Base-by-base conservation (phyloP, 2,329 filamentous ascomycete genomes). In the Microcera coccophila region DNA sequence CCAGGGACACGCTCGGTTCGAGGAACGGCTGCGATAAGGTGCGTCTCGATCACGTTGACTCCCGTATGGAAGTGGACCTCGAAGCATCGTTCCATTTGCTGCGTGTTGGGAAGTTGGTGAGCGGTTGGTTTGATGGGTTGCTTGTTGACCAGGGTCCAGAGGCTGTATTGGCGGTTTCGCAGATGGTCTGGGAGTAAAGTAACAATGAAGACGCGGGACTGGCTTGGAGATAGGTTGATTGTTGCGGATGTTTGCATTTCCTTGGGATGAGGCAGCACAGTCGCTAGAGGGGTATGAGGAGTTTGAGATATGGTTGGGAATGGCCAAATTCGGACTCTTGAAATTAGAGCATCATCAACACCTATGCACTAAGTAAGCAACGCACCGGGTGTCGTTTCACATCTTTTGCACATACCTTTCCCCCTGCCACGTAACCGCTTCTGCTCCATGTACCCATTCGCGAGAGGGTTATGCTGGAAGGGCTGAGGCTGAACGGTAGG, bases 21-120 rank as follows among this genome's bases (percentile, higher is more conserved):
- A 1, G 77, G 79, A 33, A 87, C 74, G 5, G 83, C 82, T 1
- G 85, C 87, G 50, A 90, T 79, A 44, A 91, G 73, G 56, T 91
- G 85, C 7, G 94, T 75, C 55, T 90, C 85, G 38, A 95, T 77
- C 35, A 83, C 77, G 54, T 93, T 95, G 38, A 89, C 75, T 5
- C 88, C 89, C 2, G 78, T 76, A 19, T 79, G 75, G 20, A 95
- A 69, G 39, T 78, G 78, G 7, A 82, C 76, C 54, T 95, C 90
- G 55, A 89, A 95, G 1, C 85, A 69, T n/a, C 84, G 82, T 49
- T 80, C 80, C 45, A 74, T 72, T 36, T 66, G 73, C 53, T 75
- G 71, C 39, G 81, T 79, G 17, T 79, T 74, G 3, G 77, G 73
- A 18, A 76, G 71, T 48, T 78, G 75, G 26, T 66, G 64, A 28